Conservation (phyloP, 495 filamentous ascomycete genomes). For the Extremus antarcticus region DNA sequence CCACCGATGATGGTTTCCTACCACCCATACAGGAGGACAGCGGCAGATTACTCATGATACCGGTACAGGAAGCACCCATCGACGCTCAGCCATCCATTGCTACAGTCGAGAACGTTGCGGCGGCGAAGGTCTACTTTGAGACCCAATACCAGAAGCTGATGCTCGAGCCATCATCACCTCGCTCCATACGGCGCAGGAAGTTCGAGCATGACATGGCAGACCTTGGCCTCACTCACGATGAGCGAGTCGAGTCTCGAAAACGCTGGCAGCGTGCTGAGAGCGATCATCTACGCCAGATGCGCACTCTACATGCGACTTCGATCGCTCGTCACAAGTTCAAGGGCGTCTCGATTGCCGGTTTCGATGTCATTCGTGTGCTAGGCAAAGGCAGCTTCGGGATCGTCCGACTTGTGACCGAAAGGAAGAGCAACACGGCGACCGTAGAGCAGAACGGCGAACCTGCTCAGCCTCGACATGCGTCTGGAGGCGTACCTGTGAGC, state of each 20-base stretch:
- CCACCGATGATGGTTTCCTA: constrained; percentile 33
- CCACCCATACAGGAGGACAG: constrained; percentile 27
- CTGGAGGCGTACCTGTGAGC: constrained; percentile 7
- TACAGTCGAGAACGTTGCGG: constrained; percentile 66
- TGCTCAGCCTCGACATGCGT: background rate
- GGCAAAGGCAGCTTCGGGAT: constrained; percentile 93
- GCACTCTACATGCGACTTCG: constrained; percentile 55
- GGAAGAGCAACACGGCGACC: background rate
- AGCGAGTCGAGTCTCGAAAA: constrained; percentile 43
- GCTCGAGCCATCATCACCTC: constrained; percentile 40
- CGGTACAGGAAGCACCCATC: constrained; percentile 31
- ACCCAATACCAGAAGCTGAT: constrained; percentile 64
- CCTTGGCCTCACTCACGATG: constrained; percentile 41
- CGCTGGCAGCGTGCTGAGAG: constrained; percentile 57
- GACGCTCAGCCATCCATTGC: constrained; percentile 48
- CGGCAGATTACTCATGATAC: constrained; percentile 23
- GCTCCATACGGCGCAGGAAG: constrained; percentile 54
- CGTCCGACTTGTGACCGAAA: constrained; percentile 71
- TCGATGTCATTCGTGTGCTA: constrained; percentile 71
- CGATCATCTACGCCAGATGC: constrained; percentile 61
- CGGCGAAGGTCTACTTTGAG: constrained; percentile 80
- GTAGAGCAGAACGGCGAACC: constrained; percentile 1
- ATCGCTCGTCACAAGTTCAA: constrained; percentile 30
- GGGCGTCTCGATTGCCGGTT: constrained; percentile 50
- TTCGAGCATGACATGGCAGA: constrained; percentile 53